Conservation (phyloP, 441 rosid genomes). For the Populus hybrid region DNA sequence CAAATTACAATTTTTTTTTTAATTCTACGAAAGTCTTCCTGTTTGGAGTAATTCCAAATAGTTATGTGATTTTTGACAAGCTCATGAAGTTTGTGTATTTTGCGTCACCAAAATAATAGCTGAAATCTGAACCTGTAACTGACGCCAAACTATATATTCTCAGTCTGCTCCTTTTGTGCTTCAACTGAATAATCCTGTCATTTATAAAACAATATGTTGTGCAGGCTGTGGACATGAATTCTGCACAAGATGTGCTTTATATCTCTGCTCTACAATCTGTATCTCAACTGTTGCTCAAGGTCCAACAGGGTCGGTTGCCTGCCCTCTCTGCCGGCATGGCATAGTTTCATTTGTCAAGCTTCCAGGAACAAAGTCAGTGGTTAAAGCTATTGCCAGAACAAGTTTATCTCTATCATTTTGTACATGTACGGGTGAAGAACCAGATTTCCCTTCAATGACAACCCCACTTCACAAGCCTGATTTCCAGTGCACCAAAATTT, state of each 20-base stretch:
- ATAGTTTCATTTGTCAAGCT: constrained; percentile 77
- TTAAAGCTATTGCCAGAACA: constrained; percentile 53
- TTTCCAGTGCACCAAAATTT: constrained; percentile 44
- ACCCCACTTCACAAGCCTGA: constrained; percentile 70
- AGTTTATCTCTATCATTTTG: constrained; percentile 77
- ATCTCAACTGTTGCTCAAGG: constrained; percentile 44
- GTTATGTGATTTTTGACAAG: background rate
- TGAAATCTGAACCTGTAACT: background rate
- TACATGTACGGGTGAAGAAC: constrained; percentile 64
- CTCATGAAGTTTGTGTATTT: background rate
- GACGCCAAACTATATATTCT: background rate
- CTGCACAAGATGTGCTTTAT: constrained; percentile 85
- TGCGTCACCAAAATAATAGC: background rate
- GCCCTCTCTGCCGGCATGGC: constrained; percentile 91
- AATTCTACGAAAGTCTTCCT: background rate
- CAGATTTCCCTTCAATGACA: constrained; percentile 52
- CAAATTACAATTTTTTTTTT: background rate
- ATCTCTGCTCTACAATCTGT: constrained; percentile 74
- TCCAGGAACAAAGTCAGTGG: constrained; percentile 39
- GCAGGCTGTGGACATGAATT: constrained; percentile 95
- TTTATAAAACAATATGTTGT: background rate
- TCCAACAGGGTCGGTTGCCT: constrained; percentile 75
- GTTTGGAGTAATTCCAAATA: background rate
- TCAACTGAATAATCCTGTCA: background rate
- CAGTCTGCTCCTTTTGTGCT: background rate